Base-by-base conservation (phyloP, 2,329 filamentous ascomycete genomes). In the Neurospora sp. region DNA sequence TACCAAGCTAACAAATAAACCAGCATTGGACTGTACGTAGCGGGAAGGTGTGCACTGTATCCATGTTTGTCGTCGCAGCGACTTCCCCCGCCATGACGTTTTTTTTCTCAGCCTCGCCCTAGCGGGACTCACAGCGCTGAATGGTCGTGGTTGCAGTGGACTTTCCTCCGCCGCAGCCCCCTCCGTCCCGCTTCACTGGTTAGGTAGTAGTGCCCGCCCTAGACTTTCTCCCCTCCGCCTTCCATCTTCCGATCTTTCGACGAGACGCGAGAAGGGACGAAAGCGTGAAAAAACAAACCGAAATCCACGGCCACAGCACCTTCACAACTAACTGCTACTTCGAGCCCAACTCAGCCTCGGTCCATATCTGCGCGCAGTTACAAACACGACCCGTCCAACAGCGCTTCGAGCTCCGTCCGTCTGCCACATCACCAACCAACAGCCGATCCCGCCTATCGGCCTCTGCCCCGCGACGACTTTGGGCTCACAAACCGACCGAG, bases 11-110 rank as follows among this genome's bases (percentile, higher is more conserved):
- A 28, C 23, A 28, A 28, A 28, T 3, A 28, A 28, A 28, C 23
- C 23, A 28, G 23, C 2, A 28, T 28, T 28, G 3, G 23, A 28
- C 23, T 28, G 23, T 28, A 28, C 42, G 46, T 58, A 58, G 46
- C 46, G 46, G 23, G 23, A 28, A 58, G 46, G 46, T 28, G 23
- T 58, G 46, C 46, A 33, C 52, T 62, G 23, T 7, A 62, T 33
- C 33, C 28, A 33, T 33, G 23, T 33, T 67, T 67, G 19, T n/a
- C 43, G 69, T 42, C 67, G 68, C 67, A 70, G 72, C 42, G 42
- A 70, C 62, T 69, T 70, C 42, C 67, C 42, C 70, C 70, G 68
- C 73, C 71, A 72, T 75, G 73, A 75, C 73, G 73, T 73, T 75
- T 71, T 72, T 23, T 17, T 62, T 33, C 23, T 72, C 73, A 72